These are phyloP conservation scores for Salix caprea DNA, from an alignment of 345 rosid genomes.

Conservation along the genomic window DNA sequence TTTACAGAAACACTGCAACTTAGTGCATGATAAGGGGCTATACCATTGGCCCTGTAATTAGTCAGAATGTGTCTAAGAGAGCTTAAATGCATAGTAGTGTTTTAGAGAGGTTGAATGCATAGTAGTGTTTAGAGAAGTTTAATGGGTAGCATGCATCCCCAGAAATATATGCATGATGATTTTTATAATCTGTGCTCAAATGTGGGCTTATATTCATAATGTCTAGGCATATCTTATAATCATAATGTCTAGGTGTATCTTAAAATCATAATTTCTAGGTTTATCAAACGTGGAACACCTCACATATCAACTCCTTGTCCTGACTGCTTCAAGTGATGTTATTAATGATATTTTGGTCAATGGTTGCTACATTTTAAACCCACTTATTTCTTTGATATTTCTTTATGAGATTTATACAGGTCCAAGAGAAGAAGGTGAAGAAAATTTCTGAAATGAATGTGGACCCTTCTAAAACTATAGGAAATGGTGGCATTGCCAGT, in stretches of 20 bases:
- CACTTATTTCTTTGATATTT: slow-evolving; percentile 8
- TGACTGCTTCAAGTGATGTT: background rate
- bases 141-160: background rate
- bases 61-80: background rate
- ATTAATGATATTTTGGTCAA: background rate
- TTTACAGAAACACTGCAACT: background rate
- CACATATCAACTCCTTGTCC: background rate
- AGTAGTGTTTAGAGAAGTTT: background rate
- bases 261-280: background rate
- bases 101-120: background rate
- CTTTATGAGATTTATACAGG: slow-evolving; percentile 44
- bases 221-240: background rate
- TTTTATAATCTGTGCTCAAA: background rate
- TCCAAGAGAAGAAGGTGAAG: slow-evolving; percentile 94
- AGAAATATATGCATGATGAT: background rate
- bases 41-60: background rate
- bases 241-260: background rate
- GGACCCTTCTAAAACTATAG: slow-evolving; percentile 57
- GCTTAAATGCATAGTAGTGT: background rate
- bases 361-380: background rate
- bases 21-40: background rate
- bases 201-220: background rate
- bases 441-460: slow-evolving; percentile 72
- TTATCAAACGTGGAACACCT: background rate
- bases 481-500: slow-evolving; percentile 70